phyloP scores from a whole-genome alignment of 2,329 filamentous ascomycete genomes.

The Atkinsonella hypoxylon region DNA sequence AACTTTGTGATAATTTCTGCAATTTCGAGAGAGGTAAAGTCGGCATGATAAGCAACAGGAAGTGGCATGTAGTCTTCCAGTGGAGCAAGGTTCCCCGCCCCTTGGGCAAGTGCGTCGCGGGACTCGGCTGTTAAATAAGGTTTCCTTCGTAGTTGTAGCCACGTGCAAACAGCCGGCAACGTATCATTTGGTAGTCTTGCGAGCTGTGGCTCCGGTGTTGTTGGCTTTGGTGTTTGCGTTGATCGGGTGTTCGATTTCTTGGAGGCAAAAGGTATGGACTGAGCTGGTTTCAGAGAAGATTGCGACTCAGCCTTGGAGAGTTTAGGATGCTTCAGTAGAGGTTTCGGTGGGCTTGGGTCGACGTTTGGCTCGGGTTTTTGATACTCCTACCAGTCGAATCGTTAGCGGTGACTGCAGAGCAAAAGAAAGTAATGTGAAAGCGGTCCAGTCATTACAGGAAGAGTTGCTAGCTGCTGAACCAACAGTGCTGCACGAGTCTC shows the following conservation, averaged over 20 bases:
- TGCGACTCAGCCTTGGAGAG: background rate
- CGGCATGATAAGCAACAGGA: conserved; percentile 28
- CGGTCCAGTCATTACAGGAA: conserved; percentile 10
- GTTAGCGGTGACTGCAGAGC: background rate
- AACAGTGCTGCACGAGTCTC: conserved; percentile 8
- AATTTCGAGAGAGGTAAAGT: conserved; percentile 31
- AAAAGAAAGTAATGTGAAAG: background rate
- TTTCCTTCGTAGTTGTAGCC: conserved; percentile 6
- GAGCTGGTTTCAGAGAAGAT: background rate
- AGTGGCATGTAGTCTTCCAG: conserved; percentile 3
- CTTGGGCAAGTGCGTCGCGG: conserved; percentile 17
- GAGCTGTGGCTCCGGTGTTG: background rate
- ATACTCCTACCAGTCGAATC: background rate
- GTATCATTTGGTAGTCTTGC: background rate
- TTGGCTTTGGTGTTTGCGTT: background rate
- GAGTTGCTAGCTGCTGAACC: conserved; percentile 11
- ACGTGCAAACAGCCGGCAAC: conserved; percentile 1
- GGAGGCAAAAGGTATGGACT: background rate
- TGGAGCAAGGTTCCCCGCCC: conserved; percentile 9
- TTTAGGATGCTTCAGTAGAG: background rate
- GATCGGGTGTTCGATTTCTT: background rate
- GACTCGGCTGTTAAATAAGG: conserved; percentile 17
- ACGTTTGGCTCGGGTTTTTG: background rate
- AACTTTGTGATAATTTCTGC: conserved; percentile 13
- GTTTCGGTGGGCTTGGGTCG: background rate